A percentile compares a stretch with the other conserved stretches of the same genome.
phyloP scores from a whole-genome alignment of 345 rosid genomes.

The Capsella bursapastoris region DNA sequence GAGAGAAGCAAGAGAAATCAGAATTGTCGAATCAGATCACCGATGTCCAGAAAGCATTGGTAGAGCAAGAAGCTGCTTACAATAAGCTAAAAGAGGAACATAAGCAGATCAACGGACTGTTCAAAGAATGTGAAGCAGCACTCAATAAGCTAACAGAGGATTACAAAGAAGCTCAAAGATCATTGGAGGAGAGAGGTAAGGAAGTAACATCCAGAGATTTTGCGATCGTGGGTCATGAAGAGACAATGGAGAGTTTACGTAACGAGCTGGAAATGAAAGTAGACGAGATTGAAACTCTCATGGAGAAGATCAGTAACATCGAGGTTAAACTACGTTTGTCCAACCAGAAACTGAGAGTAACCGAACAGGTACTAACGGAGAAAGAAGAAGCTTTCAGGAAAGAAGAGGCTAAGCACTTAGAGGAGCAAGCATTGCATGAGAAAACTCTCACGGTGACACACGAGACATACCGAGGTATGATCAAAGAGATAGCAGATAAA shows the following conservation, averaged over 20 bases:
- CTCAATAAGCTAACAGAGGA: slow-evolving; percentile 44
- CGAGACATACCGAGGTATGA: slow-evolving; percentile 55
- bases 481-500: slow-evolving; percentile 52
- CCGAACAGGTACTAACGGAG: slow-evolving; percentile 83
- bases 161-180: slow-evolving; percentile 52
- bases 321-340: slow-evolving; percentile 91
- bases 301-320: slow-evolving; percentile 61
- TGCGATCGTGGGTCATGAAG: slow-evolving; percentile 58
- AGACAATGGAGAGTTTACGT: slow-evolving; percentile 69
- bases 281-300: slow-evolving; percentile 64
- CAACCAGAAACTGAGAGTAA: slow-evolving; percentile 93
- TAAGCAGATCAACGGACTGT: slow-evolving; percentile 45
- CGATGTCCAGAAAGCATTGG: slow-evolving; percentile 47
- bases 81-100: slow-evolving; percentile 54
- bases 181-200: slow-evolving; percentile 49
- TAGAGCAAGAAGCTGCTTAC: slow-evolving; percentile 47
- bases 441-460: slow-evolving; percentile 54
- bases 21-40: slow-evolving; percentile 49
- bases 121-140: slow-evolving; percentile 48
- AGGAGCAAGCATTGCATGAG: slow-evolving; percentile 69
- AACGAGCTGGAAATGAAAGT: slow-evolving; percentile 77
- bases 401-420: slow-evolving; percentile 63
- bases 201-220: slow-evolving; percentile 52
- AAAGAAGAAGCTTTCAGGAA: slow-evolving; percentile 72
- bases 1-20: slow-evolving; percentile 58